Percentiles rank a stretch among this genome's conserved stretches.
Evolutionary conservation across 202 grass and related monocot genomes (phyloP).

Genomic region (Carex arenaria): DNA sequence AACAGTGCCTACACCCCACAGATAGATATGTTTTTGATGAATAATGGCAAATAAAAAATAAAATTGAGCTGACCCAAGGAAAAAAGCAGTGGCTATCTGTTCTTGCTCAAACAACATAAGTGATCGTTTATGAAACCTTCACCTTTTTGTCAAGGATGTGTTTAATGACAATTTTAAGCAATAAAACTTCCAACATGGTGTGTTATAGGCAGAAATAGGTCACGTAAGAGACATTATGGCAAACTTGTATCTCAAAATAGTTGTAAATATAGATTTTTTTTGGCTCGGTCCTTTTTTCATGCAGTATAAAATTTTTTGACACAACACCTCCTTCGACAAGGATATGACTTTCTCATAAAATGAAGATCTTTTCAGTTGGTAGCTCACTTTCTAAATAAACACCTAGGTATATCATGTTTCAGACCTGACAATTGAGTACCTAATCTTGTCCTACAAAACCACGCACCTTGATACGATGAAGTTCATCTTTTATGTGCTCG

Average conservation of each 20-base stretch:
- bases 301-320: not conserved
- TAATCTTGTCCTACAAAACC: not conserved
- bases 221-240: not conserved
- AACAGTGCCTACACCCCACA: constrained; percentile 46
- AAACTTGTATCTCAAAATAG: not conserved
- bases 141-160: not conserved
- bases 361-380: not conserved
- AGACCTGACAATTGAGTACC: not conserved
- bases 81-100: not conserved
- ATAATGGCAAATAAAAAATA: constrained; percentile 8
- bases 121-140: not conserved
- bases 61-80: not conserved
- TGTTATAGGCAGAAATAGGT: not conserved
- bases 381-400: not conserved
- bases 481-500: constrained; percentile 69
- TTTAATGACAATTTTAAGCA: not conserved
- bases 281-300: not conserved
- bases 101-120: constrained; percentile 13
- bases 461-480: constrained; percentile 75
- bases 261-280: not conserved
- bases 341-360: not conserved
- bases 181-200: not conserved
- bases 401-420: not conserved
- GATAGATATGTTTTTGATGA: not conserved
- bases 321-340: not conserved